These are phyloP conservation scores for Monosporascus sp. DNA, from an alignment of 2,329 filamentous ascomycete species.

Conservation along the genomic window DNA sequence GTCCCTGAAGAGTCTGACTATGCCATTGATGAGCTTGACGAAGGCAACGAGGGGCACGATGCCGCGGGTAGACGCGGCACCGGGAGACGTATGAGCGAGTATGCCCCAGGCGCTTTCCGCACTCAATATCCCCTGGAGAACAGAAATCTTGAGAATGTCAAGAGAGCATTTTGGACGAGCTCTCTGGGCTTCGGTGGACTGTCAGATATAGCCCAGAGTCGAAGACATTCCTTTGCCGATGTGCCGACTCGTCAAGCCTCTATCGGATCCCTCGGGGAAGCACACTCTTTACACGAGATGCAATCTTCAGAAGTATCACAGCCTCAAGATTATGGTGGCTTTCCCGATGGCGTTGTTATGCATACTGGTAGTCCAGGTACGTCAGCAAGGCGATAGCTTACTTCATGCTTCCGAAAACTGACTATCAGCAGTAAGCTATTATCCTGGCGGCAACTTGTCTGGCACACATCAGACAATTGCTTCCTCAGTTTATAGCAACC, in stretches of 20 bases:
- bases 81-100: conserved; percentile 54
- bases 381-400: conserved; percentile 14
- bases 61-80: conserved; percentile 40
- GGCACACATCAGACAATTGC: conserved; percentile 31
- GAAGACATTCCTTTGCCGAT: conserved; percentile 74
- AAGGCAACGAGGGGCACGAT: conserved; percentile 48
- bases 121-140: conserved; percentile 50
- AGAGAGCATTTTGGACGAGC: conserved; percentile 66
- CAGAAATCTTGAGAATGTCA: conserved; percentile 58
- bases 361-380: conserved; percentile 35
- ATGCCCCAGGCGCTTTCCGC: conserved; percentile 39
- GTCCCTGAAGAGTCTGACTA: conserved; percentile 63
- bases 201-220: conserved; percentile 63
- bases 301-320: conserved; percentile 37
- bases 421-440: conserved; percentile 31
- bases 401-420: conserved; percentile 10
- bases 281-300: conserved; percentile 40
- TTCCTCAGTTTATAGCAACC: conserved; percentile 31
- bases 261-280: conserved; percentile 54
- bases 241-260: conserved; percentile 60
- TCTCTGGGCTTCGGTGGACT: conserved; percentile 60
- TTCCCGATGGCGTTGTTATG: conserved; percentile 33
- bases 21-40: conserved; percentile 68
- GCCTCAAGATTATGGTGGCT: conserved; percentile 37
- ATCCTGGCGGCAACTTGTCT: conserved; percentile 25